Evolutionary conservation across 768 basidiomycete genomes (phyloP), one percentile per base, ranked within the genome.

Genomic region (Podaxis pistillaris): DNA sequence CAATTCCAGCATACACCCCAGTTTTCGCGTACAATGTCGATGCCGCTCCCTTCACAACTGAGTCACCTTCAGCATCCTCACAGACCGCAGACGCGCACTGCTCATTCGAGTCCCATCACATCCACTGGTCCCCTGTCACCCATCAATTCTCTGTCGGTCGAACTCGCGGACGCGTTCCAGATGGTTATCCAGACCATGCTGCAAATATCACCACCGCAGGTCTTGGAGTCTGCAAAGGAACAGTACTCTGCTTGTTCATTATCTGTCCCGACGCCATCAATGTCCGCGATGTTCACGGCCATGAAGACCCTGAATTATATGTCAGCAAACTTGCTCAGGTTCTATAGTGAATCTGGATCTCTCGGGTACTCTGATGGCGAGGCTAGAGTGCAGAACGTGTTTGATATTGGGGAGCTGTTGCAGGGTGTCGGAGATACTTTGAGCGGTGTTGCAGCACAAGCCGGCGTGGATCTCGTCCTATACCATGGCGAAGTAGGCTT

Each of bases 231-330:
- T n/a, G 88, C 90, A 2, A 96, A 92, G 73, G 95, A 98, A 70
- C 94, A 95, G 71, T 91, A 94, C 70, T 90, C 94, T 1, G 90
- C 93, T 26, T 96, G 93, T 72, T 85, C 94, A 1, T 75, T 98
- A 26, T 88, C 92, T 40, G 85, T 97, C 49, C 96, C 95, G 9
- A 91, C 91, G 0, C 85, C 94, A 5, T 93, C 90, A 66, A 83
- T 98, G 74, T 91, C 92, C 17, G 92, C 93, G 41, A 81, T 98
- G 72, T 85, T 97, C 72, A 93, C 92, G 17, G 84, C 89, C 41
- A 93, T 97, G 92, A 94, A 94, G 76, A 91, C 90, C 66, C 84
- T 98, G 66, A 96, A 96, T 72, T 96, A 92, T 70, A 85, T 97
- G 66, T 93, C 93, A 4, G 92, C 91, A n/a, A 90, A 93, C 72